Evolutionary conservation across 208 protist genomes (phyloP), one percentile per base, ranked within the genome.

Genomic region (Zelonia costaricensis): DNA sequence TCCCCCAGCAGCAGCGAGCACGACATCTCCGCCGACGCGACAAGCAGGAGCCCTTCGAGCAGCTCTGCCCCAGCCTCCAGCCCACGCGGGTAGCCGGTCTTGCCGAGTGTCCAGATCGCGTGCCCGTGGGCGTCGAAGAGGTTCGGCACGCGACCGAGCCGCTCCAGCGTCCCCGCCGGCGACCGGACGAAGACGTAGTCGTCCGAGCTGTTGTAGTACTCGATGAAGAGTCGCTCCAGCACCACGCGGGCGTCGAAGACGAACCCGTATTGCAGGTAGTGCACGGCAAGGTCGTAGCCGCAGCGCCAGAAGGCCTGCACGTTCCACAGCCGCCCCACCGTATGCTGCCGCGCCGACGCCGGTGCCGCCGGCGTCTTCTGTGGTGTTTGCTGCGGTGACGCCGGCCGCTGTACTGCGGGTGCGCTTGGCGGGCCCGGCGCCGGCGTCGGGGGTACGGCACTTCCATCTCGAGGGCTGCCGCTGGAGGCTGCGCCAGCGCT

Each of bases 191-290:
- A 88, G 13, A 16, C 47, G 54, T 86, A 95, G 66, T 95, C 86
- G 25, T 95, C 90, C 2, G 90, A 93, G 69, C 82, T 80, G 75
- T 92, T 91, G 67, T 86, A 93, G 73, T 95, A 95, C 51, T 86
- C 72, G n/a, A 79, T 45, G 62, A 84, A 93, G 35, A 93, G 69
- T 4, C 51, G 40, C 30, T 78, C 40, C 43, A 86, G 79, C 10
- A 82, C 47, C 10, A n/a, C 60, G 30, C 68, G 70, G 4, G 82
- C 86, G 23, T 90, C 78, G 22, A 60, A 49, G 15, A 93, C 69
- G 27, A 74, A 59, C 9, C 90, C 84, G 73, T 91, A 93, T 56
- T 88, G 86, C 25, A 95, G 68, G 65, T 83, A 91, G 54, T 93
- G 83, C 66, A 80, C 52, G 3, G 69, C 76, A 10, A 95, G 66